phyloP scores from a whole-genome alignment of 148 eudicot genomes.

The Chenopodium quinoa region DNA sequence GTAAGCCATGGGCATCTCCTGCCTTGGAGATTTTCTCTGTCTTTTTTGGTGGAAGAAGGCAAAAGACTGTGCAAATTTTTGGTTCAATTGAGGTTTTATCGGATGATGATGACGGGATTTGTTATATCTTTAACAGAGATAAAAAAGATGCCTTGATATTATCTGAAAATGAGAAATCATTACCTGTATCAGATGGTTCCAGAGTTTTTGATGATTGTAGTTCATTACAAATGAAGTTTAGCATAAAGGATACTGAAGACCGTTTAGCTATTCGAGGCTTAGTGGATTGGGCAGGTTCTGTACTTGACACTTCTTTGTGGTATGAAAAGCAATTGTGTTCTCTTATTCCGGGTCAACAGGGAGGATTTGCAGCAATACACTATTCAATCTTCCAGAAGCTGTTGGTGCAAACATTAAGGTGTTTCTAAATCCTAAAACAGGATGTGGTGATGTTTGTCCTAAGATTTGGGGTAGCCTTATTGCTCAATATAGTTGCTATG shows the following conservation, averaged over 20 bases:
- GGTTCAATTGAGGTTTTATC: constrained; percentile 14
- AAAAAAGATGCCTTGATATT: not conserved
- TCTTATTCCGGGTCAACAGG: constrained; percentile 6
- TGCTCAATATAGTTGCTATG: no score
- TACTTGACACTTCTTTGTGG: not conserved
- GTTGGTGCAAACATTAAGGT: not conserved
- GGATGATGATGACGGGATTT: not conserved
- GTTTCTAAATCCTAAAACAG: no score
- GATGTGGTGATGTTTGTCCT: no score
- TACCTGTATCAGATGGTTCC: constrained; percentile 3
- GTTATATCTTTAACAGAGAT: constrained; percentile 1
- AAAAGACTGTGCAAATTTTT: not conserved
- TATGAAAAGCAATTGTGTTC: constrained; percentile 13
- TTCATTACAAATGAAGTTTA: constrained; percentile 1
- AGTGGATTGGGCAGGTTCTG: constrained; percentile 14
- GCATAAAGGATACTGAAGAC: not conserved
- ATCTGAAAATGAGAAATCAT: not conserved
- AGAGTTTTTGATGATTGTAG: constrained; percentile 6
- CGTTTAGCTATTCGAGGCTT: constrained; percentile 3
- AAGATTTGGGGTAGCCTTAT: no score
- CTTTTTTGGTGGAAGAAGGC: not conserved
- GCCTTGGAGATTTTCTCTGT: constrained; percentile 15
- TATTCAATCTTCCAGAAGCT: constrained; percentile 3
- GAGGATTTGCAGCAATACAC: constrained; percentile 13
- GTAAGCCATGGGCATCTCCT: constrained; percentile 1